Percentiles rank a stretch among this genome's conserved stretches.
phyloP scores from a whole-genome alignment of 2,329 filamentous ascomycete species.

The Botrytis squamosa region DNA sequence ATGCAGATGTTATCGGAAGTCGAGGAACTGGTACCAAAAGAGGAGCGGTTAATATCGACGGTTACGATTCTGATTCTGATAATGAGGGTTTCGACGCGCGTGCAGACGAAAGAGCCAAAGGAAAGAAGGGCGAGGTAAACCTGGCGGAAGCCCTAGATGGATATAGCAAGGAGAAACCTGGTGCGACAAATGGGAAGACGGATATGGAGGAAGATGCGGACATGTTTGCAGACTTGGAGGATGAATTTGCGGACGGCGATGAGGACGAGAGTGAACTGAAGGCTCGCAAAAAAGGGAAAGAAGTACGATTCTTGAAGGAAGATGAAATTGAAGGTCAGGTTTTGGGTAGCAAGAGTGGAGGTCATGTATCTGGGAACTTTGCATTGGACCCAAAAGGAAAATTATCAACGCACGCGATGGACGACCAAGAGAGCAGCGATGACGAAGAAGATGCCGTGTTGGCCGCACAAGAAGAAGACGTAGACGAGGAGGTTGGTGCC shows the following conservation, averaged over 20 bases:
- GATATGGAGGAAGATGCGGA: conserved; percentile 68
- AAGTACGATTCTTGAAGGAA: conserved; percentile 59
- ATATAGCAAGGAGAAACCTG: conserved; percentile 45
- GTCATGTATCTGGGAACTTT: conserved; percentile 61
- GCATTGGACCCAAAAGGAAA: conserved; percentile 56
- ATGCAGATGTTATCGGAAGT: conserved; percentile 87
- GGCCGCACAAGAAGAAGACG: conserved; percentile 69
- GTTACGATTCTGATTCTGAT: conserved; percentile 91
- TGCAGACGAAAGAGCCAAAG: conserved; percentile 57
- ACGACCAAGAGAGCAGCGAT: conserved; percentile 50
- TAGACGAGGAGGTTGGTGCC: conserved; percentile 87
- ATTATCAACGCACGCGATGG: conserved; percentile 40
- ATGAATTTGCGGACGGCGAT: conserved; percentile 55
- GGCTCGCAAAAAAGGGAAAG: conserved; percentile 59
- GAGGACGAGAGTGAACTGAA: conserved; percentile 53
- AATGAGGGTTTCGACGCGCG: conserved; percentile 85
- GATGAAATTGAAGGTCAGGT: conserved; percentile 78
- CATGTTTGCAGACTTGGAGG: conserved; percentile 77
- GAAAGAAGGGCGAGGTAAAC: conserved; percentile 48
- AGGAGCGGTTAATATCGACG: conserved; percentile 92
- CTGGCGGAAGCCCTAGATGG: conserved; percentile 54
- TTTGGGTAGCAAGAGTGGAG: conserved; percentile 68
- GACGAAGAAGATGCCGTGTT: conserved; percentile 72
- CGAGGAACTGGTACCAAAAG: conserved; percentile 74
- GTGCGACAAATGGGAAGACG: conserved; percentile 38